Percentiles rank a stretch among this genome's conserved stretches.
phyloP scores from a whole-genome alignment of 495 filamentous ascomycete genomes.

The Talaromyces stipitatus region DNA sequence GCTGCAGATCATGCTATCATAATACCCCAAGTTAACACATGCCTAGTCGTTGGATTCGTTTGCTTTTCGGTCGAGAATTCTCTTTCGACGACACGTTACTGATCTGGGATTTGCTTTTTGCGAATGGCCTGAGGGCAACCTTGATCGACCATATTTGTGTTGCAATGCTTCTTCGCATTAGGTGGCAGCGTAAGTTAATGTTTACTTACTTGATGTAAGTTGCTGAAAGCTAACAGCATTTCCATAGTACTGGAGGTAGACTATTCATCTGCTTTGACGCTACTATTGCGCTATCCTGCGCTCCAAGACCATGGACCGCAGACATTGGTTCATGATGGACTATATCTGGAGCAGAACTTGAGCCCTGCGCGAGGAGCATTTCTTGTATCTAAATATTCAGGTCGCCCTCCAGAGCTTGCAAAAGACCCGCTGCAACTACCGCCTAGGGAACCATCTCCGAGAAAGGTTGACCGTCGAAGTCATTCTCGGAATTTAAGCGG shows the following conservation, averaged over 20 bases:
- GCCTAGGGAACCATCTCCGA: constrained; percentile 14
- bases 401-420: constrained; percentile 45
- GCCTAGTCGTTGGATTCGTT: constrained; percentile 80
- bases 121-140: constrained; percentile 73
- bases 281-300: constrained; percentile 74
- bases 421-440: constrained; percentile 22
- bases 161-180: constrained; percentile 86
- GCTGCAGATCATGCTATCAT: neutral
- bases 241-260: constrained; percentile 70
- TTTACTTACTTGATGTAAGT: neutral
- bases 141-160: constrained; percentile 85
- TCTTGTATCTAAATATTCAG: constrained; percentile 79
- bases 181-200: constrained; percentile 78
- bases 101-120: constrained; percentile 89
- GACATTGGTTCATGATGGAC: constrained; percentile 80
- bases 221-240: constrained; percentile 10
- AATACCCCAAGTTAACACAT: neutral
- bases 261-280: constrained; percentile 72
- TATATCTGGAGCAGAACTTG: constrained; percentile 75
- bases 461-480: constrained; percentile 26
- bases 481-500: constrained; percentile 25
- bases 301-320: constrained; percentile 54
- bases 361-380: constrained; percentile 60
- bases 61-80: constrained; percentile 91
- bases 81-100: constrained; percentile 73